Percentiles rank a stretch among this genome's conserved stretches.
Conservation (phyloP, 768 basidiomycete genomes). For the Clathrus columnatus region DNA sequence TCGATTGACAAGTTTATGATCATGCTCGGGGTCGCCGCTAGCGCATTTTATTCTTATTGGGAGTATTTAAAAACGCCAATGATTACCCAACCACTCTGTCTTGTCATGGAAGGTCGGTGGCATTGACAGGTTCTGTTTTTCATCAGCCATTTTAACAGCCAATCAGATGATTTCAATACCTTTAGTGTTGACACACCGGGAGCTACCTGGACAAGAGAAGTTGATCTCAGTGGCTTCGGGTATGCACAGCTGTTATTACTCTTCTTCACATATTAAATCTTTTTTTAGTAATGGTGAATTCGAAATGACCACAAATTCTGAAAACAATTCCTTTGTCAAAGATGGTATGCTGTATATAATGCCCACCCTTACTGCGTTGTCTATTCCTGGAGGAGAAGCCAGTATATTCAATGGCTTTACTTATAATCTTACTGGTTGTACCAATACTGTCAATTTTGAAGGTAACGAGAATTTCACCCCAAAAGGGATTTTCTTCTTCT, state of each 20-base stretch:
- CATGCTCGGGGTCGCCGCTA: constrained; percentile 43
- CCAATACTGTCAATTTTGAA: constrained; percentile 28
- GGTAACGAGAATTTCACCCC: not conserved
- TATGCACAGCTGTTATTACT: constrained; percentile 24
- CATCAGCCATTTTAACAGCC: not conserved
- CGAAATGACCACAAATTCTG: constrained; percentile 69
- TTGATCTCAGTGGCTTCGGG: constrained; percentile 80
- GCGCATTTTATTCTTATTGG: constrained; percentile 48
- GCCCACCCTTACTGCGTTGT: constrained; percentile 73
- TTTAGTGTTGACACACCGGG: constrained; percentile 3
- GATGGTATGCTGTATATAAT: constrained; percentile 73
- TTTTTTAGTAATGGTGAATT: constrained; percentile 63
- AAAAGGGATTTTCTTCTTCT: not conserved
- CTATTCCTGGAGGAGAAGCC: constrained; percentile 35
- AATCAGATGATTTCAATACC: constrained; percentile 49
- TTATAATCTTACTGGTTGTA: constrained; percentile 79
- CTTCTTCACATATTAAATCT: constrained; percentile 4
- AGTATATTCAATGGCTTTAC: constrained; percentile 58
- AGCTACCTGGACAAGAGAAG: constrained; percentile 61
- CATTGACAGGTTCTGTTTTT: not conserved
- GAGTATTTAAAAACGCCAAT: constrained; percentile 44
- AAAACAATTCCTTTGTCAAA: constrained; percentile 65
- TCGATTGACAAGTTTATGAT: constrained; percentile 22
- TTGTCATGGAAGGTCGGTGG: constrained; percentile 43
- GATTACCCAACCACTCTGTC: constrained; percentile 40